A percentile compares a stretch with the other conserved stretches of the same genome.
Conservation (phyloP, 441 rosid genomes). For the Melastoma candidum region DNA sequence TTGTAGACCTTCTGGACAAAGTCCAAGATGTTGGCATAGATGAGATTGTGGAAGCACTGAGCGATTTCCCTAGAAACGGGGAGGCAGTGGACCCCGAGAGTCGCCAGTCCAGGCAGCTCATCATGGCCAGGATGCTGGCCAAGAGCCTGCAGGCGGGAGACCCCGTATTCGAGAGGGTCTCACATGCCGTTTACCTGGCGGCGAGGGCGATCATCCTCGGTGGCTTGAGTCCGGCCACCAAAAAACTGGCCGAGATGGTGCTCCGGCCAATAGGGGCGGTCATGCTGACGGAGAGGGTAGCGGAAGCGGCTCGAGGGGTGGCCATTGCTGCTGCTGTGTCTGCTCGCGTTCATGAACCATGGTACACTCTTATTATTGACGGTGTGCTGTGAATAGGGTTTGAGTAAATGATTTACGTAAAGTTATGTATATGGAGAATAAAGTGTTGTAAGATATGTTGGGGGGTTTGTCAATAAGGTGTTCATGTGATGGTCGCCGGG, state of each 20-base stretch:
- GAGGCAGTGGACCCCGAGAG: constrained; percentile 5
- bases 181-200: constrained; percentile 56
- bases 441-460: too few relatives aligned
- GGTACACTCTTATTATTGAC: constrained; percentile 41
- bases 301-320: constrained; percentile 49
- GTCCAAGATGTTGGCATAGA: constrained; percentile 46
- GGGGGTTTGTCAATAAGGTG: too few relatives aligned
- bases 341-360: constrained; percentile 50
- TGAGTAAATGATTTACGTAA: too few relatives aligned
- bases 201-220: constrained; percentile 60
- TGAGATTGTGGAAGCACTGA: constrained; percentile 44
- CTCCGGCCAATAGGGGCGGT: constrained; percentile 59
- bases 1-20: constrained; percentile 43
- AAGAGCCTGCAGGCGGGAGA: constrained; percentile 83
- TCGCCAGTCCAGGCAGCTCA: constrained; percentile 35
- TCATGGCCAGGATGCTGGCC: constrained; percentile 53
- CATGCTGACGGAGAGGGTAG: constrained; percentile 41
- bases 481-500: too few relatives aligned
- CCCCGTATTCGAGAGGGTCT: constrained; percentile 68
- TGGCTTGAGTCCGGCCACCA: constrained; percentile 48
- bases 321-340: constrained; percentile 63
- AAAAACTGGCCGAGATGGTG: constrained; percentile 43
- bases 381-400: neutral
- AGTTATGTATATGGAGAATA: too few relatives aligned
- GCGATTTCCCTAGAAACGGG: constrained; percentile 26